Evolutionary conservation across 2,329 filamentous ascomycete species (phyloP), one percentile per base, ranked within the genome.

Genomic region (Monilinia fructigena): DNA sequence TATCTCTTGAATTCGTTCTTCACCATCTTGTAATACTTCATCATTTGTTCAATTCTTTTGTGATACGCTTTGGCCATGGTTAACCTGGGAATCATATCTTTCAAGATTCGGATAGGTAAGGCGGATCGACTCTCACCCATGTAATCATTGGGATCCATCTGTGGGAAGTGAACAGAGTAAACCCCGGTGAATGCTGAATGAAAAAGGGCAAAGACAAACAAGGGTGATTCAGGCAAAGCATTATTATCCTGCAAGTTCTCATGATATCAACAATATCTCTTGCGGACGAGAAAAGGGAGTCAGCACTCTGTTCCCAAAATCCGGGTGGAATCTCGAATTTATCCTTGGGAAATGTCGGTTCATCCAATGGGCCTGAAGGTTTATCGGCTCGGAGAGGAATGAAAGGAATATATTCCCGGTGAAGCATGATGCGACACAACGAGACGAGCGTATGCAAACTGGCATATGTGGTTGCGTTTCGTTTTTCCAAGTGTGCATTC

Each of bases 361-460:
- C 80, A 70, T 90, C 88, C 14, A 89, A 75, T 0, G 88, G 88
- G 0, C 84, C 84, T 47, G 78, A 71, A 0, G 84, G 84, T 26
- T 74, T 76, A 2, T 73, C 68, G 70, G 81, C 85, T 11, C 81
- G 80, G 20, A 89, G 79, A 2, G 88, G 85, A 20, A 89, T 81
- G 72, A 89, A 89, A 0, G 88, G 87, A 35, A 90, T 81, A 68
- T 88, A 90, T 74, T 90, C 87, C 68, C 88, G 81, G 72, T 90
- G 86, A 38, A 91, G 80, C 78, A 89, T 86, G 69, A 92, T 87
- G 66, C 84, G 82, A 74, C 86, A 90, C 2, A 91, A 79, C 1
- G 84, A 83, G 67, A 86, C 83, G 0, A 90, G 82, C 71, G 87
- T 86, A 72, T 92, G 89, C 65, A 92, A 78, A 4, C 89, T 82